phyloP scores from a whole-genome alignment of 768 basidiomycete genomes.

The Russula sp. region DNA sequence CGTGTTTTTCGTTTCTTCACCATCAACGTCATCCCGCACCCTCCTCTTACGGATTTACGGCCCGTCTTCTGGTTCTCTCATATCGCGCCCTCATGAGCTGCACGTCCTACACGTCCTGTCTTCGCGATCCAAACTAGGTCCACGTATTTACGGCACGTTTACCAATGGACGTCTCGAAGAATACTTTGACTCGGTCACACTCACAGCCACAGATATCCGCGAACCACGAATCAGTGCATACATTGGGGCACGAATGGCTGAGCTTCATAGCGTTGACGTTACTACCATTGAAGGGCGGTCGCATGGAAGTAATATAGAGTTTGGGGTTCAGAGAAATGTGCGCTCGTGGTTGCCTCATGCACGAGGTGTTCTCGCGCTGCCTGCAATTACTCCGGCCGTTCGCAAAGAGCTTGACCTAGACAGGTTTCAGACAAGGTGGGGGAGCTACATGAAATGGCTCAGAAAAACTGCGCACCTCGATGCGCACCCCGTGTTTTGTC shows the following conservation, averaged over 20 bases:
- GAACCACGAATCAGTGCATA: slow-evolving; percentile 69
- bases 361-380: slow-evolving; percentile 63
- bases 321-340: slow-evolving; percentile 60
- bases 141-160: slow-evolving; percentile 90
- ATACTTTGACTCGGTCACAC: slow-evolving; percentile 82
- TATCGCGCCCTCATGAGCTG: slow-evolving; percentile 82
- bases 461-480: slow-evolving; percentile 47
- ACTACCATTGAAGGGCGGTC: slow-evolving; percentile 46
- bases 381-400: slow-evolving; percentile 38
- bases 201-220: slow-evolving; percentile 72
- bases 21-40: slow-evolving; percentile 45
- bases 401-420: slow-evolving; percentile 56
- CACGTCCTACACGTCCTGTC: slow-evolving; percentile 86
- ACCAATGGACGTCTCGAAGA: slow-evolving; percentile 93
- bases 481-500: slow-evolving; percentile 69
- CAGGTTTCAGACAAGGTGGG: slow-evolving; percentile 55
- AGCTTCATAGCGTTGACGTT: slow-evolving; percentile 89
- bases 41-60: slow-evolving; percentile 91
- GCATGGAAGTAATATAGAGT: slow-evolving; percentile 45
- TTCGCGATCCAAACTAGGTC: slow-evolving; percentile 81
- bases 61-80: slow-evolving; percentile 73
- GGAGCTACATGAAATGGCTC: slow-evolving; percentile 64
- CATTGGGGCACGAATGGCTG: slow-evolving; percentile 93
- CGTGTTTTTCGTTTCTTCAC: slow-evolving; percentile 91
- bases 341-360: slow-evolving; percentile 65